Evolutionary conservation across 371 early-diverging fungal species (phyloP).

Genomic region (Mucor mucedo): DNA sequence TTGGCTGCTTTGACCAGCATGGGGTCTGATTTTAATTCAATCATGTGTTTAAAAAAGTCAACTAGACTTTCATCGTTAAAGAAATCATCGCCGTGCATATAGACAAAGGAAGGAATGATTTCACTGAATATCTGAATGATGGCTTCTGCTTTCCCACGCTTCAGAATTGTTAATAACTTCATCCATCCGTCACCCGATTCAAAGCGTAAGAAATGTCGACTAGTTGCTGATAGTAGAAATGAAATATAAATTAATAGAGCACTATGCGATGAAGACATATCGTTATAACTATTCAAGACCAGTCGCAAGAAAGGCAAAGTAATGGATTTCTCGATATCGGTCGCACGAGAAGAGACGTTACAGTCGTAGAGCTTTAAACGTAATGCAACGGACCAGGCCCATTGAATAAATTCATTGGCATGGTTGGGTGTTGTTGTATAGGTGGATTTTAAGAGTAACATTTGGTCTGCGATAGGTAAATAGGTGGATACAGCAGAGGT

Average conservation of each 20-base stretch:
- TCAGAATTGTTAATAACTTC: slow-evolving; percentile 46
- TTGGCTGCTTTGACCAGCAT: slow-evolving; percentile 38
- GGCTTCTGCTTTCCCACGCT: slow-evolving; percentile 45
- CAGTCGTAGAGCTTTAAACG: slow-evolving; percentile 53
- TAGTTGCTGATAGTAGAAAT: slow-evolving; percentile 54
- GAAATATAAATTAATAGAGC: slow-evolving; percentile 51
- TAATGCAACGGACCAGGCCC: slow-evolving; percentile 55
- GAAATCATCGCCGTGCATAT: slow-evolving; percentile 59
- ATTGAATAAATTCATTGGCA: slow-evolving; percentile 45
- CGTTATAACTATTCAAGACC: slow-evolving; percentile 29
- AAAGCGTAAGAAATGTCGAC: slow-evolving; percentile 59
- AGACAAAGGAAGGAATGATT: slow-evolving; percentile 52
- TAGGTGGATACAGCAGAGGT: slow-evolving; percentile 36
- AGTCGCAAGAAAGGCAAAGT: slow-evolving; percentile 39
- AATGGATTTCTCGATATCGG: slow-evolving; percentile 39
- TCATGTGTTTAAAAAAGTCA: slow-evolving; percentile 45
- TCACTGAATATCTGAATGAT: slow-evolving; percentile 39
- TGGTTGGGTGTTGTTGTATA: slow-evolving; percentile 23
- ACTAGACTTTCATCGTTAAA: slow-evolving; percentile 43
- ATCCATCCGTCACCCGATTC: slow-evolving; percentile 57
- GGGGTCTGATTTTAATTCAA: slow-evolving; percentile 53
- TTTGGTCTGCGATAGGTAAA: slow-evolving; percentile 36
- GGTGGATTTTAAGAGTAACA: slow-evolving; percentile 28
- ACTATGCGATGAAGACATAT: slow-evolving; percentile 39
- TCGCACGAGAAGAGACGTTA: slow-evolving; percentile 40